phyloP scores from a whole-genome alignment of 148 eudicot species.

The Suaeda aralocaspica region DNA sequence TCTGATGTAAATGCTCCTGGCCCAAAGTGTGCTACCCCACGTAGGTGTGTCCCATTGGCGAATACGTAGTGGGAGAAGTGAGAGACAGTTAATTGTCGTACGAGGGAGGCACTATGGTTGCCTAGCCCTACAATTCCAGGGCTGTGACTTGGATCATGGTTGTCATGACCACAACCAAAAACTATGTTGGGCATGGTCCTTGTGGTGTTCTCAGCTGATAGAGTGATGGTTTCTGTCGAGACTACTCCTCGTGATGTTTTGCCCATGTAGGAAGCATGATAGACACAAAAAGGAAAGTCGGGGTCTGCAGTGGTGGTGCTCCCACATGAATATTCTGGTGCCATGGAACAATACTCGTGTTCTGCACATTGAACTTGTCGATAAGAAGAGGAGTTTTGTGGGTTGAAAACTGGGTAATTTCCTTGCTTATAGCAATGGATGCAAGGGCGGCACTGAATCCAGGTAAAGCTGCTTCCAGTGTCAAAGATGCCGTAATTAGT shows the following conservation, averaged over 20 bases:
- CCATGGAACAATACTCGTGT: slow-evolving; percentile 16
- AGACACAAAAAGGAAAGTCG: slow-evolving; percentile 19
- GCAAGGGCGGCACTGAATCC: slow-evolving; percentile 34
- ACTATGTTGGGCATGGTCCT: slow-evolving; percentile 11
- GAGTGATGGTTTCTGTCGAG: slow-evolving; percentile 19
- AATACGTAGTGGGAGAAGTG: slow-evolving; percentile 29
- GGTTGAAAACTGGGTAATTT: slow-evolving; percentile 20
- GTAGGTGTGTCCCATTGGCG: slow-evolving; percentile 22
- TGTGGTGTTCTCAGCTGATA: slow-evolving; percentile 22
- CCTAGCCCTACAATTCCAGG: slow-evolving; percentile 33
- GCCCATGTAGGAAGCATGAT: slow-evolving; percentile 18
- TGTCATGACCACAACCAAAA: slow-evolving; percentile 32
- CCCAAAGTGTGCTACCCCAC: slow-evolving; percentile 26
- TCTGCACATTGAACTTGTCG: slow-evolving; percentile 13
- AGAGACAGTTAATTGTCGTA: slow-evolving; percentile 23
- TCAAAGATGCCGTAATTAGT: slow-evolving; percentile 27
- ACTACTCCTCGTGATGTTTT: slow-evolving; percentile 20
- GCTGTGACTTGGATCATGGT: slow-evolving; percentile 10
- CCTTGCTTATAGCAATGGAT: slow-evolving; percentile 24
- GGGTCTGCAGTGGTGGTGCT: slow-evolving; percentile 13
- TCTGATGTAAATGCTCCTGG: slow-evolving; percentile 13
- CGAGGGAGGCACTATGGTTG: slow-evolving; percentile 16
- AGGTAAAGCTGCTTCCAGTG: slow-evolving; percentile 31
- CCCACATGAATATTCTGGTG: slow-evolving; percentile 22
- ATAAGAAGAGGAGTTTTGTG: slow-evolving; percentile 25